These are phyloP conservation scores for Fusarium brevicatenulatum DNA, from an alignment of 2,329 filamentous ascomycete species.

Conservation along the genomic window DNA sequence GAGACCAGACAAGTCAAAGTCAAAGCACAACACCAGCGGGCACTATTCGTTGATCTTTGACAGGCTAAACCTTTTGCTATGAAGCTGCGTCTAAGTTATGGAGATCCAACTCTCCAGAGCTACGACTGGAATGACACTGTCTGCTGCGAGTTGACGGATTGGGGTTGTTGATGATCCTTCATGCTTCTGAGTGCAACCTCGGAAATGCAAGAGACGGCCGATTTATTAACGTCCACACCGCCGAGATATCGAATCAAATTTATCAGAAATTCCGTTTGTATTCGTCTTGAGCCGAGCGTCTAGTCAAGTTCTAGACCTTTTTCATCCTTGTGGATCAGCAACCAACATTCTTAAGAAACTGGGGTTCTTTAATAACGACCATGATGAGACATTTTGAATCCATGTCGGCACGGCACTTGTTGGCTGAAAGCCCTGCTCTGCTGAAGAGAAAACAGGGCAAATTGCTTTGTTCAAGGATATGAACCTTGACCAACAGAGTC, in stretches of 20 bases:
- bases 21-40: slow-evolving; percentile 7
- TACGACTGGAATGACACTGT: neutral
- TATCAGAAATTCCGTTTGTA: neutral
- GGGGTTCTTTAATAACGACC: slow-evolving; percentile 11
- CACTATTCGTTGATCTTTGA: slow-evolving; percentile 20
- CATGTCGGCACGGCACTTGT: slow-evolving; percentile 34
- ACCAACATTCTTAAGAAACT: slow-evolving; percentile 27
- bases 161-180: slow-evolving; percentile 8
- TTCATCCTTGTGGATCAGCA: slow-evolving; percentile 18
- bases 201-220: slow-evolving; percentile 9
- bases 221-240: slow-evolving; percentile 16
- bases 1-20: slow-evolving; percentile 3
- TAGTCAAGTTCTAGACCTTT: slow-evolving; percentile 22
- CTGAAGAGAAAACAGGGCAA: neutral
- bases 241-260: slow-evolving; percentile 1
- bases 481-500: slow-evolving; percentile 26
- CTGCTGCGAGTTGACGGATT: slow-evolving; percentile 14
- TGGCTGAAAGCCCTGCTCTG: neutral
- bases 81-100: slow-evolving; percentile 1
- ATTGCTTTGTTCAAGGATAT: neutral
- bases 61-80: slow-evolving; percentile 1
- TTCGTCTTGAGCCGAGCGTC: slow-evolving; percentile 4
- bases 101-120: neutral
- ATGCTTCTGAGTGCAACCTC: slow-evolving; percentile 9
- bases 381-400: slow-evolving; percentile 18